Conservation (phyloP, 768 basidiomycete species). For the Leccinum arenicola region DNA sequence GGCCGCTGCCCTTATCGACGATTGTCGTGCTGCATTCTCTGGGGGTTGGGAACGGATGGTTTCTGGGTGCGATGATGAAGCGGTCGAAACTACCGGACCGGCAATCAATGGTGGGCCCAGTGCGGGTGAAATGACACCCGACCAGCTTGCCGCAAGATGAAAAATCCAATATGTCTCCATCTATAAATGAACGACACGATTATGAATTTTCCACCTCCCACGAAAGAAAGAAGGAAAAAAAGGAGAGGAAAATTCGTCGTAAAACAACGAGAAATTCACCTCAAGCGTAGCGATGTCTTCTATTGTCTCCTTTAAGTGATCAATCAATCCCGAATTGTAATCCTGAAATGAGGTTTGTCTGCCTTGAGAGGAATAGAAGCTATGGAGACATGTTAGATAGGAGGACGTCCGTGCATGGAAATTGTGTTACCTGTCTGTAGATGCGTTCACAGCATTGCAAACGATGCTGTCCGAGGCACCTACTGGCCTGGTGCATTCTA, state of each 20-base stretch:
- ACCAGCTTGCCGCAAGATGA: slow-evolving; percentile 76
- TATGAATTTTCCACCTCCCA: background rate
- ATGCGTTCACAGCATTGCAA: slow-evolving; percentile 59
- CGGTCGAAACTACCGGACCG: slow-evolving; percentile 38
- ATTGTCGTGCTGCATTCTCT: slow-evolving; percentile 9
- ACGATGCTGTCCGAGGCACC: slow-evolving; percentile 38
- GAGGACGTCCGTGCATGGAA: background rate
- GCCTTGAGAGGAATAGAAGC: slow-evolving; percentile 87
- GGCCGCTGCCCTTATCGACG: slow-evolving; percentile 68
- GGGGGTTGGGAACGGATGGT: slow-evolving; percentile 1
- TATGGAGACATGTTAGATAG: slow-evolving; percentile 27
- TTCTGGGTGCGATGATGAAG: slow-evolving; percentile 6
- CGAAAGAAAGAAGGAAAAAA: background rate
- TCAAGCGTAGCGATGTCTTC: slow-evolving; percentile 65
- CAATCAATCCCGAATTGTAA: slow-evolving; percentile 62
- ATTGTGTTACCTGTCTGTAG: slow-evolving; percentile 64
- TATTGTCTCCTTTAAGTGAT: slow-evolving; percentile 47
- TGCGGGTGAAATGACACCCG: slow-evolving; percentile 27
- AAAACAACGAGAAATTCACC: slow-evolving; percentile 35
- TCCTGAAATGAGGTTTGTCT: slow-evolving; percentile 80
- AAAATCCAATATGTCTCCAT: slow-evolving; percentile 86
- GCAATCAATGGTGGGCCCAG: slow-evolving; percentile 43
- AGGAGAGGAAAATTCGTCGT: background rate
- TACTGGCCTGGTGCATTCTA: slow-evolving; percentile 44
- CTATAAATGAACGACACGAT: slow-evolving; percentile 35